Conservation (phyloP, 352 stramenopile species). For the Phytophthora hybrid region DNA sequence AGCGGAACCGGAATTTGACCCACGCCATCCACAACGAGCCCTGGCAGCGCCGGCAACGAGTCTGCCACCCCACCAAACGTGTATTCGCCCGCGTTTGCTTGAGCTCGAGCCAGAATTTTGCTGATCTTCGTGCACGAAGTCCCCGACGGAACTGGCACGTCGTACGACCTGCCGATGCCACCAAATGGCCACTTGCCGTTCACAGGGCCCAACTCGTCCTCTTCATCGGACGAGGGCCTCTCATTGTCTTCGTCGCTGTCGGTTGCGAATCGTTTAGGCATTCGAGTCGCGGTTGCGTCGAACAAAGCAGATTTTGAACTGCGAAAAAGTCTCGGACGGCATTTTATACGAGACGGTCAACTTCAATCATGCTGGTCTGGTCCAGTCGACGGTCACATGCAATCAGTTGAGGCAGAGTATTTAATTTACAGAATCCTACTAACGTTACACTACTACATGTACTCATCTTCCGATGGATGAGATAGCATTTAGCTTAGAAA, state of each 20-base stretch:
- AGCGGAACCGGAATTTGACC: neutral
- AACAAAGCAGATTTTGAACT: neutral
- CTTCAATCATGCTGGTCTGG: neutral
- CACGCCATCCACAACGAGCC: neutral
- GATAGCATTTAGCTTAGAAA: constrained; percentile 11
- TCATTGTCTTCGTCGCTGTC: neutral
- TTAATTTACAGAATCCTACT: constrained; percentile 11
- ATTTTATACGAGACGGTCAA: neutral
- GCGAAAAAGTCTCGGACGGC: no score
- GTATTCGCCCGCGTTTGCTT: neutral
- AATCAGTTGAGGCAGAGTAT: constrained; percentile 1
- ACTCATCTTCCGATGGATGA: constrained; percentile 29
- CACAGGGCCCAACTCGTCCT: neutral
- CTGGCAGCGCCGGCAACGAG: neutral
- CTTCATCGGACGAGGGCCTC: neutral
- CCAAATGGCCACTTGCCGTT: constrained; percentile 1
- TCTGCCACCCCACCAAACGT: neutral
- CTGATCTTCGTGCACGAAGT: neutral
- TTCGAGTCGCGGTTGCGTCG: neutral
- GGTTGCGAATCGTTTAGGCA: neutral
- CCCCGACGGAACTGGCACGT: neutral
- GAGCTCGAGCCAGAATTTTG: neutral
- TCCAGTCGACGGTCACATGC: neutral
- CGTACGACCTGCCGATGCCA: neutral
- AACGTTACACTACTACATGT: constrained; percentile 4